Evolutionary conservation across 441 rosid genomes (phyloP), one percentile per base, ranked within the genome.

Genomic region (Breynia disticha): DNA sequence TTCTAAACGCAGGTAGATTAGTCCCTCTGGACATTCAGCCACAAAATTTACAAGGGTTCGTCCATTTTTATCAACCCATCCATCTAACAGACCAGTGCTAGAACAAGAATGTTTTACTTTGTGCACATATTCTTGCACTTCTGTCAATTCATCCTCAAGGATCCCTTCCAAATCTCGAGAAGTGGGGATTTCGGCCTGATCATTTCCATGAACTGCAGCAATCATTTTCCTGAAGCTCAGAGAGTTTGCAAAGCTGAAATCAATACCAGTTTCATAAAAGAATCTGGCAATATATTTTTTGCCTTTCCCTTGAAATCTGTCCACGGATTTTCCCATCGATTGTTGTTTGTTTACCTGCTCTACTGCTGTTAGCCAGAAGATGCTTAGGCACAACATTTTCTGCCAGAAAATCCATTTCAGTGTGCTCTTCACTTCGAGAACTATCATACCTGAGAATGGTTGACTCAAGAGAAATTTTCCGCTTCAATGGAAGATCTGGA

Each of bases 81-180:
- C 77, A 48, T 84, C 94, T 66, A 82, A 54, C 61, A 82, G 64
- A 60, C 93, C 88, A 0, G 82, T 76, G 46, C 49, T 43, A 32
- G 44, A 54, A 82, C 88, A 84, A 0, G 81, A 78, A 14, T 61
- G 56, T 66, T 63, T 68, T 24, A 82, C 56, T 16, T 58, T 66
- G 52, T 62, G 62, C 55, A 78, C 67, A 54, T 72, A 47, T 38
- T 58, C 74, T 51, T 54, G 65, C 42, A 59, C 68, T 38, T 67
- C 75, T 59, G 60, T 63, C 51, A 48, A 59, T 55, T 75, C 71
- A 46, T 68, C 74, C 54, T 59, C 55, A 52, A 76, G 75, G 61
- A 78, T 60, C 72, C 83, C 88, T 24, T 72, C 70, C 55, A 79
- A 38, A 19, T 79, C 82, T 37, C 49, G 61, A 46, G 53, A 38